Evolutionary conservation across 2,329 filamentous ascomycete species (phyloP).

Genomic region (Cytospora piceae): DNA sequence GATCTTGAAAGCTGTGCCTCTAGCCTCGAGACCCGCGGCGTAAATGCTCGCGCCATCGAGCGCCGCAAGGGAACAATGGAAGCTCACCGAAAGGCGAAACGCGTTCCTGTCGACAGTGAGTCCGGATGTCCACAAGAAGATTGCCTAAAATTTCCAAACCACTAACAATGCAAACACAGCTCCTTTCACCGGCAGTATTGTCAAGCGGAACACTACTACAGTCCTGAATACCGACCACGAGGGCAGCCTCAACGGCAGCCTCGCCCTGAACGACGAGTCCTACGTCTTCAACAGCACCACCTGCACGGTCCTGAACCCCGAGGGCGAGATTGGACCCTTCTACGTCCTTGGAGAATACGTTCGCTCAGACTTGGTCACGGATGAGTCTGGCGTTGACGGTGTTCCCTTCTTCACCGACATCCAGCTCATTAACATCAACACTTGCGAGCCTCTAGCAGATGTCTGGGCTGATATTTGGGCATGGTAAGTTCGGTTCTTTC

Average conservation of each 20-base stretch:
- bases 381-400: slow-evolving; percentile 44
- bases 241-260: slow-evolving; percentile 3
- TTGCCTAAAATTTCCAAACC: too few species aligned
- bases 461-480: slow-evolving; percentile 32
- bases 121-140: background rate
- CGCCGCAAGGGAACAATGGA: slow-evolving; percentile 19
- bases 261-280: slow-evolving; percentile 10
- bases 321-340: slow-evolving; percentile 44
- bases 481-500: slow-evolving; percentile 23
- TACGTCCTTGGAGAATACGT: slow-evolving; percentile 39
- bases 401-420: slow-evolving; percentile 46
- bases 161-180: background rate
- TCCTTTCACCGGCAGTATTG: background rate
- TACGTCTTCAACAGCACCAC: slow-evolving; percentile 17
- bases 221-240: slow-evolving; percentile 19
- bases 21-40: slow-evolving; percentile 20
- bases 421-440: slow-evolving; percentile 47
- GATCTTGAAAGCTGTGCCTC: slow-evolving; percentile 23
- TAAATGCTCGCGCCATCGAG: slow-evolving; percentile 19
- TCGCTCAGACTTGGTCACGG: slow-evolving; percentile 42
- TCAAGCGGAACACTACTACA: slow-evolving; percentile 18
- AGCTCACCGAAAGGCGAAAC: slow-evolving; percentile 14
- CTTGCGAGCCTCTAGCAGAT: slow-evolving; percentile 40
- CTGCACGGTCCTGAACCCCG: slow-evolving; percentile 36
- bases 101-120: slow-evolving; percentile 12